Base-by-base conservation (phyloP, 495 filamentous ascomycete genomes). In the Daldinia loculata region DNA sequence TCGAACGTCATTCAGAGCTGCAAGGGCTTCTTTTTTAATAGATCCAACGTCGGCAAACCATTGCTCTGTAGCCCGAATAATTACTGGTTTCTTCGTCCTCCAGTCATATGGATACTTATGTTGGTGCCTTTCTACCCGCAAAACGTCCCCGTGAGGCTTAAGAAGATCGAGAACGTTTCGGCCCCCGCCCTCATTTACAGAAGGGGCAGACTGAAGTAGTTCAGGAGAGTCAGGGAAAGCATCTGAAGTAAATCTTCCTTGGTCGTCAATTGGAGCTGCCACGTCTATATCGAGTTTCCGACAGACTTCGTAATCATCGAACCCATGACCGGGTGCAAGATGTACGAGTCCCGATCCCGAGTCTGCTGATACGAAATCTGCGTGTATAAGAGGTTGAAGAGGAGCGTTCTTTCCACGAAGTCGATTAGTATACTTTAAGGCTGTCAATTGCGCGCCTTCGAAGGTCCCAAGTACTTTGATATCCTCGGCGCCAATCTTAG, bases 61-160 rank as follows among this genome's bases (percentile, higher is more conserved):
- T 81, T 99, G 95, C 48, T 92, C 92, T 0, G 95, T 99, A 22
- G 95, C 95, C 69, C 95, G 80, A 17, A 97, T 85, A 65, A 99
- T 93, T 27, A 98, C 88, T 19, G 95, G 95, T 67, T 88, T 86
- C 77, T 98, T 98, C 3, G 95, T 95, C 36, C 96, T 85, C 96
- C 95, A 98, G 78, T 99, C 95, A 75, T 97, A 97, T 0, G 95
- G 95, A 77, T 98, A 97, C 76, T 97, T 98, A 84, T 98, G 96
- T 61, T 80, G 81, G 78, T 94, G 92, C 57, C 82, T 82, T 63
- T 95, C 89, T 11, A 85, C 84, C 3, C 84, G 81, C 26, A 97
- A 79, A 14, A 98, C 85, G 61, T 83, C 75, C 1, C 85, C 82
- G 59, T 72, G 19, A 3, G 65, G 60, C 24, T 76, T 69, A 2